These are phyloP conservation scores for Jatropha podagrica DNA, from an alignment of 441 rosid species.

Conservation along the genomic window DNA sequence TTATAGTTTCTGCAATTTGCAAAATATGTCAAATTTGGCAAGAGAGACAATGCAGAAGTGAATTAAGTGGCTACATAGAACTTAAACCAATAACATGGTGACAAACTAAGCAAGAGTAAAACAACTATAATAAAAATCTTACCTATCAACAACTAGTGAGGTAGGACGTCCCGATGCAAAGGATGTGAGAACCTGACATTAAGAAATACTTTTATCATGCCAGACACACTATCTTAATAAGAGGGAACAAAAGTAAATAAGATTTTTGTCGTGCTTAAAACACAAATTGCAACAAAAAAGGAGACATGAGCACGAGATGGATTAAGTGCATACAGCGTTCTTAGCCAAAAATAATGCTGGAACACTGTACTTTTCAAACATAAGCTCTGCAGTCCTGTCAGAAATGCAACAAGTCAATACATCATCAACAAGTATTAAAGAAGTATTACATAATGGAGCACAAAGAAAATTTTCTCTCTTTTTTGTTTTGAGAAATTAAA, in stretches of 20 bases:
- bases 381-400: constrained; percentile 94
- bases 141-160: constrained; percentile 97
- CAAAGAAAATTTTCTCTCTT: neutral
- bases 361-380: constrained; percentile 95
- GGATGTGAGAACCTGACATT: constrained; percentile 91
- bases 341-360: constrained; percentile 97
- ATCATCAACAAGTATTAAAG: constrained; percentile 8
- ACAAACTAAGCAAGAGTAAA: constrained; percentile 2
- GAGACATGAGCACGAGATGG: neutral
- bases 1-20: neutral
- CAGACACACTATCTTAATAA: constrained; percentile 13
- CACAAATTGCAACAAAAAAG: neutral
- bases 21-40: neutral
- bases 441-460: neutral
- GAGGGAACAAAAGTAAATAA: constrained; percentile 9
- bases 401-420: constrained; percentile 24
- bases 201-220: constrained; percentile 25
- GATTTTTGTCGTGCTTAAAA: neutral
- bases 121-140: constrained; percentile 22
- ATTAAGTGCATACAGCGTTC: constrained; percentile 73
- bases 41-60: neutral
- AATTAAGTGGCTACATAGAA: neutral
- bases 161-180: constrained; percentile 99
- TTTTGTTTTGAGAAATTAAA: neutral
- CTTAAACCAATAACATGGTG: neutral